Evolutionary conservation across 345 rosid species (phyloP).

Genomic region (Corchorus capsularis): DNA sequence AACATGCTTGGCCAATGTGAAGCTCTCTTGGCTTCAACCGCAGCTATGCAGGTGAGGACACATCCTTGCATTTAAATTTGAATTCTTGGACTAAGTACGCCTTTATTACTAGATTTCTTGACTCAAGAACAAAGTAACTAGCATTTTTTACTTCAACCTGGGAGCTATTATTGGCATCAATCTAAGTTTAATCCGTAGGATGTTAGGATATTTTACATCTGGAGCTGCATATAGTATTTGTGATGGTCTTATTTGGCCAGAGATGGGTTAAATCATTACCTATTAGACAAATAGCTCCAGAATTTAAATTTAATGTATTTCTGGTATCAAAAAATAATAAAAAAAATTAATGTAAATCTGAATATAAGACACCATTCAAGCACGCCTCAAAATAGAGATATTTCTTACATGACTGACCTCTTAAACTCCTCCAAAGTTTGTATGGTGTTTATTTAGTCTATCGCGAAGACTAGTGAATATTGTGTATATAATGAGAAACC

Average conservation of each 20-base stretch:
- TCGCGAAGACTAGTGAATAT: background rate
- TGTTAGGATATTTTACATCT: background rate
- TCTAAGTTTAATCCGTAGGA: background rate
- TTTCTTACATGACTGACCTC: background rate
- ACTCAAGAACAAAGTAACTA: background rate
- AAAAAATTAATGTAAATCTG: background rate
- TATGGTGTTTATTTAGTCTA: background rate
- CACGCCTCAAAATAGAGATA: background rate
- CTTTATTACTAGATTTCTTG: background rate
- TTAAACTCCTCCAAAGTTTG: background rate
- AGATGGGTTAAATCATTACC: background rate
- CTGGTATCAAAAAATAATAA: background rate
- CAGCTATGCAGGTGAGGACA: constrained; percentile 68
- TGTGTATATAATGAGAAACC: background rate
- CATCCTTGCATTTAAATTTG: background rate
- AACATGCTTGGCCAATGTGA: constrained; percentile 67
- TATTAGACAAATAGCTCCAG: background rate
- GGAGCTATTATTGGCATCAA: background rate
- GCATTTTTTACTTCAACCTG: background rate
- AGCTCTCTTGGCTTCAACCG: constrained; percentile 62
- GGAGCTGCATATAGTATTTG: background rate
- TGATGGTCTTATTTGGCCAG: background rate
- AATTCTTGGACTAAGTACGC: background rate
- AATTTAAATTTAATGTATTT: background rate
- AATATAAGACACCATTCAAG: background rate